Evolutionary conservation across 768 basidiomycete genomes (phyloP).

Genomic region (Pleurotus giganteus): DNA sequence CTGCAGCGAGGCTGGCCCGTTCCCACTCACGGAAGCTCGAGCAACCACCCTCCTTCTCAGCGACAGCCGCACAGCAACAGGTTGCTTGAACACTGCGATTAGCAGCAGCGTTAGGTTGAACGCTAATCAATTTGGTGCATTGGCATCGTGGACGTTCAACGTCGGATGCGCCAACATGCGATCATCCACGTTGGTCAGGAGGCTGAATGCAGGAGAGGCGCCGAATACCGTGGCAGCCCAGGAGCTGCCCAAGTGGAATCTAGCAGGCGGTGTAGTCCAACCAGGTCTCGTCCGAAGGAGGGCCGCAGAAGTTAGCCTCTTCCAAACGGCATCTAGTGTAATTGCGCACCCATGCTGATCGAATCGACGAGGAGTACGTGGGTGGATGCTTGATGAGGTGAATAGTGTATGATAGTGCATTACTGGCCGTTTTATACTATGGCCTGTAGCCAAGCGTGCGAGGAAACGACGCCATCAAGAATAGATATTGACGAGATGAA

Average conservation of each 20-base stretch:
- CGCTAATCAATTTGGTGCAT: constrained; percentile 29
- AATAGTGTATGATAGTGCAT: not conserved
- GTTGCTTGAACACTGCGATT: constrained; percentile 24
- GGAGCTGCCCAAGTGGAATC: constrained; percentile 26
- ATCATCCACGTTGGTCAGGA: constrained; percentile 24
- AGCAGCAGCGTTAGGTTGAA: constrained; percentile 22
- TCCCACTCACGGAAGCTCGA: constrained; percentile 24
- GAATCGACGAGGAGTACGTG: not conserved
- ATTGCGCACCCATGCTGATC: constrained; percentile 23
- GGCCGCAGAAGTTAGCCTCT: constrained; percentile 26
- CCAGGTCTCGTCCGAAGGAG: constrained; percentile 20
- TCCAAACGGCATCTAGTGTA: constrained; percentile 25
- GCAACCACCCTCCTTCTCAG: constrained; percentile 24
- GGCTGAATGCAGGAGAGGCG: constrained; percentile 25
- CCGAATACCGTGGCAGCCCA: constrained; percentile 26
- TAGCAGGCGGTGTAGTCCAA: constrained; percentile 26
- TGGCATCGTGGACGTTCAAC: constrained; percentile 26
- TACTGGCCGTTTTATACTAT: not conserved
- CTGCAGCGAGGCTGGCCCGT: constrained; percentile 22
- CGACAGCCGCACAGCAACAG: constrained; percentile 21
- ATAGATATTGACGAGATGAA: no score
- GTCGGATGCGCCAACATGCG: constrained; percentile 24
- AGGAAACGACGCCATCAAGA: not conserved
- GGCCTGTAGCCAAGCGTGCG: not conserved
- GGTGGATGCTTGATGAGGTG: not conserved